phyloP scores from a whole-genome alignment of 306 rosid species.

The cucumber (Cucumis sativus) region Cucumber_9930_V3 NC_026657.2:36094001-36094500 shows the following conservation, averaged over 20 bases:
- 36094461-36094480: not conserved
- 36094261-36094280: not conserved
- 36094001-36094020: not conserved
- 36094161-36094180: not conserved
- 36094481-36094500: not conserved
- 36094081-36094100: conserved; percentile 21
- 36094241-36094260: not conserved
- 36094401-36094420: not conserved
- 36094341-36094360: no score
- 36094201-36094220: not conserved
- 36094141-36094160: not conserved
- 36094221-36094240: not conserved
- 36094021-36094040: not conserved
- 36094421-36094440: not conserved
- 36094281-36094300: not conserved
- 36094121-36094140: conserved; percentile 23
- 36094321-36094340: not conserved
- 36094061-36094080: conserved; percentile 1
- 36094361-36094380: not conserved
- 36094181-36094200: not conserved
- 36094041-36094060: not conserved
- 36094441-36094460: not conserved
- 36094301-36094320: not conserved
- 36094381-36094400: not conserved
- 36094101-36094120: not conserved